A percentile compares a stretch with the other conserved stretches of the same genome.
These are phyloP conservation scores for Poa pratensis DNA, from an alignment of 176 grass and related monocot genomes.

Conservation along the genomic window DNA sequence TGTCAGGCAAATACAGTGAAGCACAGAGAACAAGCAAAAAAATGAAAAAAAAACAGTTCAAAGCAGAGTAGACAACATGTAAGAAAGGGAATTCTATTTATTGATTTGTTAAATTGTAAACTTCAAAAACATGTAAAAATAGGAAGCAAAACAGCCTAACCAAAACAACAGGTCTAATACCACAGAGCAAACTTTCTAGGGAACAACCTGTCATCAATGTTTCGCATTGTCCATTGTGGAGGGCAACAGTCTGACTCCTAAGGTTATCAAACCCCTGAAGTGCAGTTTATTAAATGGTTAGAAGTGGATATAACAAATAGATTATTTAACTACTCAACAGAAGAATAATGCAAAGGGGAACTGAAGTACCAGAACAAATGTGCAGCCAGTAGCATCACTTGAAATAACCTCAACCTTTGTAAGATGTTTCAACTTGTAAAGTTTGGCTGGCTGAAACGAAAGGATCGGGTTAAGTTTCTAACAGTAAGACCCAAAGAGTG, in stretches of 20 bases:
- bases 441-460: slow-evolving; percentile 78
- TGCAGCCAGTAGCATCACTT: slow-evolving; percentile 96
- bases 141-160: slow-evolving; percentile 33
- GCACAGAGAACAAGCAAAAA: not conserved
- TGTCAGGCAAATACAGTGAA: not conserved
- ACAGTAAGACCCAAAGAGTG: slow-evolving; percentile 11
- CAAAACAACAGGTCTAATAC: slow-evolving; percentile 39
- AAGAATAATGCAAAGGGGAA: slow-evolving; percentile 36
- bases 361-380: slow-evolving; percentile 92
- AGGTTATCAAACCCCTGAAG: slow-evolving; percentile 95
- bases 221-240: slow-evolving; percentile 99
- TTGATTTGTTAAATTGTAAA: slow-evolving; percentile 16
- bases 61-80: slow-evolving; percentile 7
- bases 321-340: slow-evolving; percentile 30
- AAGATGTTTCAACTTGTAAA: slow-evolving; percentile 98
- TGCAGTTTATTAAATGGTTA: slow-evolving; percentile 34
- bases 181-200: slow-evolving; percentile 48
- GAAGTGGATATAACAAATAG: slow-evolving; percentile 36
- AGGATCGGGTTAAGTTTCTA: slow-evolving; percentile 23
- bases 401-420: slow-evolving; percentile 95
- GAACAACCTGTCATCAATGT: slow-evolving; percentile 96
- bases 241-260: slow-evolving; percentile 93
- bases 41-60: not conserved
- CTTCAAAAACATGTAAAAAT: slow-evolving; percentile 12
- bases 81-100: not conserved